phyloP scores from a whole-genome alignment of 768 basidiomycete species.

The Ramaria sp. region DNA sequence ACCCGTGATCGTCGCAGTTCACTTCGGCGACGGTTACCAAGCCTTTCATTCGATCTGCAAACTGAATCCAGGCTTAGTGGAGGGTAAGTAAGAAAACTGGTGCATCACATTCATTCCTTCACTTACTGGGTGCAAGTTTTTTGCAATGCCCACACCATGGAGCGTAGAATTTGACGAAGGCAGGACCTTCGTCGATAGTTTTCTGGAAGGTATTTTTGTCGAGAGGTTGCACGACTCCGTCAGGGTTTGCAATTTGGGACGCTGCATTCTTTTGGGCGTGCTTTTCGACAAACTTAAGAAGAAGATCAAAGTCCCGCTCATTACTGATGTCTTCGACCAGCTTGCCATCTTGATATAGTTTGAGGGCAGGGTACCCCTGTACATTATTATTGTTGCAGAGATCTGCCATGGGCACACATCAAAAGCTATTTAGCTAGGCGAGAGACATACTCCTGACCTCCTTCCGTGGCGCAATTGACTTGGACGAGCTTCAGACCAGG shows the following conservation, averaged over 20 bases:
- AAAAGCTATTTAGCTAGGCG: neutral
- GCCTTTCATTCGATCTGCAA: constrained; percentile 60
- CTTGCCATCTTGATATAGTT: constrained; percentile 60
- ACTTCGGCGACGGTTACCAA: constrained; percentile 77
- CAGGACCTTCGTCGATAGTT: constrained; percentile 33
- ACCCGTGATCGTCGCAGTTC: constrained; percentile 70
- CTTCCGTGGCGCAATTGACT: constrained; percentile 68
- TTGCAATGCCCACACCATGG: constrained; percentile 91
- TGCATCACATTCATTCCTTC: neutral
- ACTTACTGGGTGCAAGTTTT: constrained; percentile 60
- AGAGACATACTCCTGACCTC: constrained; percentile 39
- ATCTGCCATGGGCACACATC: constrained; percentile 37
- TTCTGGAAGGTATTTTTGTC: constrained; percentile 39
- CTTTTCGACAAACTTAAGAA: constrained; percentile 45
- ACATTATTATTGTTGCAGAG: constrained; percentile 65
- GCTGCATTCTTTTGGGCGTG: constrained; percentile 19
- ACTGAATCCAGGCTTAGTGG: constrained; percentile 51
- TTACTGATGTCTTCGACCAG: constrained; percentile 46
- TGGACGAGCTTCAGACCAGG: constrained; percentile 62
- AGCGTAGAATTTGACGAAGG: constrained; percentile 77
- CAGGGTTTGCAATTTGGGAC: constrained; percentile 20
- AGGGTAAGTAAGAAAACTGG: neutral
- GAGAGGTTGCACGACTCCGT: constrained; percentile 30
- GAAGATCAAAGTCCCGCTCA: constrained; percentile 38
- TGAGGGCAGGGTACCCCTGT: constrained; percentile 65